Conservation (phyloP, 176 grass and related monocot genomes). For the Juncus inflexus region DNA sequence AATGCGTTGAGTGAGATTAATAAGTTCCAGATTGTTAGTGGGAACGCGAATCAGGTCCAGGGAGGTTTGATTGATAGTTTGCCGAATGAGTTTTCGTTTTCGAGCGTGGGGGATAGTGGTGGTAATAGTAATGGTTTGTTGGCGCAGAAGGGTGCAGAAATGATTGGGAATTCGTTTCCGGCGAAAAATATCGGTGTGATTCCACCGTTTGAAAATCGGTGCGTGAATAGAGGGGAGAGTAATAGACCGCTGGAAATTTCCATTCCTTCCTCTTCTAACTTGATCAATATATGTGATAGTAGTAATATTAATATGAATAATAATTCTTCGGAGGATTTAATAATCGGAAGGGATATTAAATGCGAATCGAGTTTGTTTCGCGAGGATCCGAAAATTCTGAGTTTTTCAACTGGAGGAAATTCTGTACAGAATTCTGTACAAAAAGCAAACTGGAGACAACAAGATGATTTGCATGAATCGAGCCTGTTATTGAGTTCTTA, state of each 20-base stretch:
- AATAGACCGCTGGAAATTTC: constrained; percentile 31
- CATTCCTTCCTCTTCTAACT: constrained; percentile 14
- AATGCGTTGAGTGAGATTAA: constrained; percentile 43
- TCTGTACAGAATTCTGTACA: constrained; percentile 19
- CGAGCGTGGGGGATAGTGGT: constrained; percentile 32
- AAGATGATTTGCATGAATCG: constrained; percentile 36
- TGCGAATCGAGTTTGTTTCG: constrained; percentile 41
- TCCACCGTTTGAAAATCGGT: constrained; percentile 27
- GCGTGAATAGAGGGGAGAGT: constrained; percentile 24
- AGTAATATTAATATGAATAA: not conserved
- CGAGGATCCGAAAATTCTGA: constrained; percentile 49
- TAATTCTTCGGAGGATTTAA: constrained; percentile 35
- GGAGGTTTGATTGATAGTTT: constrained; percentile 45
- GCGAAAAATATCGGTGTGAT: constrained; percentile 32
- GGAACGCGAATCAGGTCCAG: constrained; percentile 38
- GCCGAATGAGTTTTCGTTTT: constrained; percentile 50
- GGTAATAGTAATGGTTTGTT: constrained; percentile 14
- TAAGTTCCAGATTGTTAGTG: constrained; percentile 49
- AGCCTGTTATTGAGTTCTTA: constrained; percentile 47
- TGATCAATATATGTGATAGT: not conserved
- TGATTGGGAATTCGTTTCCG: constrained; percentile 30
- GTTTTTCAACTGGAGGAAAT: constrained; percentile 41
- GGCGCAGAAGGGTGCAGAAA: constrained; percentile 37
- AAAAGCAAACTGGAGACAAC: constrained; percentile 27
- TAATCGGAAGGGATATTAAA: constrained; percentile 41